These are phyloP conservation scores for Phytophthora foliorum DNA, from an alignment of 352 stramenopile genomes.

Conservation along the genomic window DNA sequence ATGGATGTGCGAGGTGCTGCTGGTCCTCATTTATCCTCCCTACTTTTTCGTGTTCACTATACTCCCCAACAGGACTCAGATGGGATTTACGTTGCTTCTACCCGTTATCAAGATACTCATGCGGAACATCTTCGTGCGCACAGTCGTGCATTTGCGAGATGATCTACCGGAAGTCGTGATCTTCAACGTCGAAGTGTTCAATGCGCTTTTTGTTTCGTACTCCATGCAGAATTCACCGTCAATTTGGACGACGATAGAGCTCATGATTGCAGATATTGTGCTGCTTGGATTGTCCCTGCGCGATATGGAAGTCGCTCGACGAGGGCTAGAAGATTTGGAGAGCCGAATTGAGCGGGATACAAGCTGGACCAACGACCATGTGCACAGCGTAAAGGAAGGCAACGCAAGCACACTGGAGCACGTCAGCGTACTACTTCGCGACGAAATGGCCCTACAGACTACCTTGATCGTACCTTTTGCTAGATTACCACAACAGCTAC, in stretches of 20 bases:
- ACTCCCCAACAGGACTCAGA: neutral
- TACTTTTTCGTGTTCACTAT: slow-evolving; percentile 23
- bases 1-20: slow-evolving; percentile 15
- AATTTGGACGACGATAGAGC: slow-evolving; percentile 18
- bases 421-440: neutral
- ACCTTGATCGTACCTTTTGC: too few relatives aligned
- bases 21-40: slow-evolving; percentile 17
- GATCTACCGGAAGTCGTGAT: slow-evolving; percentile 28
- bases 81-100: slow-evolving; percentile 14
- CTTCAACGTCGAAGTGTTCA: slow-evolving; percentile 38
- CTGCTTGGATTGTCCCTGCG: slow-evolving; percentile 15
- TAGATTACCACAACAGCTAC: too few relatives aligned
- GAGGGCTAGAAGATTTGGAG: slow-evolving; percentile 4
- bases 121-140: slow-evolving; percentile 17
- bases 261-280: slow-evolving; percentile 24
- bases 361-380: neutral
- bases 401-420: neutral
- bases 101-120: slow-evolving; percentile 13
- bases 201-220: slow-evolving; percentile 34
- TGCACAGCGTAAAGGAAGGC: too few relatives aligned
- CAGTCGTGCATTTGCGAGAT: slow-evolving; percentile 12
- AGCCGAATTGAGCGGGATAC: neutral
- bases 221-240: slow-evolving; percentile 35
- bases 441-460: neutral
- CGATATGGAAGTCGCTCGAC: slow-evolving; percentile 7